Conservation (phyloP, 2,329 filamentous ascomycete genomes). For the Aspergillus sp. region DNA sequence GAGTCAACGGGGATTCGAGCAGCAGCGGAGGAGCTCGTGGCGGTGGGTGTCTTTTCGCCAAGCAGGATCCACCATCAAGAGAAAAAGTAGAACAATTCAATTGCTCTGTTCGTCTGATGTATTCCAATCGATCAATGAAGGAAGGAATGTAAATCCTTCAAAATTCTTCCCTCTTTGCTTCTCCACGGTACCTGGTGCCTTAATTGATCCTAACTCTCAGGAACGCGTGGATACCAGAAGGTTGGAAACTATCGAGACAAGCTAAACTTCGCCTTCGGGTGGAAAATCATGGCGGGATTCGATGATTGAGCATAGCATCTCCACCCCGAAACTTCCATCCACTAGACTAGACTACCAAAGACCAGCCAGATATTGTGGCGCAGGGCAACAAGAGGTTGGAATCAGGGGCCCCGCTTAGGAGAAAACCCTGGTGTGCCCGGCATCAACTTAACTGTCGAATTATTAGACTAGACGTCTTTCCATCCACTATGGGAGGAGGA, state of each 20-base stretch:
- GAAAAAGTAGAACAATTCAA: too few relatives aligned
- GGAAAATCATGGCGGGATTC: background rate
- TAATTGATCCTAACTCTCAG: background rate
- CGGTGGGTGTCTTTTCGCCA: too few relatives aligned
- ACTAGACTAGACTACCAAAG: background rate
- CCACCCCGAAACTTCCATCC: background rate
- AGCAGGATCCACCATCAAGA: too few relatives aligned
- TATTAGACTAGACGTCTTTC: background rate
- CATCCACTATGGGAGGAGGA: background rate
- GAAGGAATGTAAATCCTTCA: too few relatives aligned
- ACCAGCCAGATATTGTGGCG: slow-evolving; percentile 1
- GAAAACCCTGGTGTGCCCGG: background rate
- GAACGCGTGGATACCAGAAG: background rate
- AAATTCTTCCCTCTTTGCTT: too few relatives aligned
- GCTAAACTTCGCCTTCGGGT: background rate
- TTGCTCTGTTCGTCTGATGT: too few relatives aligned
- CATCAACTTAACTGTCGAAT: background rate
- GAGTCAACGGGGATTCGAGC: too few relatives aligned
- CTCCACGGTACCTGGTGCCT: too few relatives aligned
- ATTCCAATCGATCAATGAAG: too few relatives aligned
- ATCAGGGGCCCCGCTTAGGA: background rate
- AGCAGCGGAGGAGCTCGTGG: too few relatives aligned
- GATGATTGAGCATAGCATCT: background rate
- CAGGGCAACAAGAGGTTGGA: background rate
- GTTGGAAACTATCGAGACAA: background rate